Evolutionary conservation across 2,329 filamentous ascomycete genomes (phyloP), one percentile per base, ranked within the genome.

Genomic region (Trichoderma hamatum): DNA sequence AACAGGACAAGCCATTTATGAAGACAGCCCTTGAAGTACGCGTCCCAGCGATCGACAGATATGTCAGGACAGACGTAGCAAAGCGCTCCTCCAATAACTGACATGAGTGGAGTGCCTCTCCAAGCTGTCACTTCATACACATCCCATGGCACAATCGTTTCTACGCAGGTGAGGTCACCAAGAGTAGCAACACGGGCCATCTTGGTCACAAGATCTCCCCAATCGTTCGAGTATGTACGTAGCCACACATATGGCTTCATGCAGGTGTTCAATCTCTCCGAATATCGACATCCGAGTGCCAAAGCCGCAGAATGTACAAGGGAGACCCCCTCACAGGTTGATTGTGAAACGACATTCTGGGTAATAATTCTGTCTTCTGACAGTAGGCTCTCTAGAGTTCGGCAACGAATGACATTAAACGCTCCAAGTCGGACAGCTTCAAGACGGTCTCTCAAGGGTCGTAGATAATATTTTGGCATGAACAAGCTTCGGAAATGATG

Each of bases 231-330:
- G 21, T 59, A 70, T 54, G n/a, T 24, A n/a, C 21, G 32, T 7
- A 52, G 2, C 65, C 63, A 70, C 2, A 30, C 46, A 1, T 11
- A 39, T 9, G 69, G 65, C 9, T 55, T 34, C 30, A 21, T 24
- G 3, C 49, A 67, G 1, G 68, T 68, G 1, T 74, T 2, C 0
- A 69, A 10, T 0, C 72, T 67, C 7, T 76, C 72, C 0, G 75
- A 69, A 34, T 71, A 73, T 0, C 73, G 70, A 2, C 72, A 73
- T 0, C 74, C 43, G 7, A 76, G 11, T 0, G 70, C 70, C 13
- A 77, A 13, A 1, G 74, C 76, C 0, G 26, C 63, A 0, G 76
- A 77, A 16, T 78, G 76, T 2, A 77, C 11, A 0, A 78, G 62
- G 0, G 75, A 78, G 1, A 76, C 0, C 0, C 68, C 63, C 1